Evolutionary conservation across 176 grass and related monocot species (phyloP), one percentile per base, ranked within the genome.

Genomic region (Phyllostachys edulis): DNA sequence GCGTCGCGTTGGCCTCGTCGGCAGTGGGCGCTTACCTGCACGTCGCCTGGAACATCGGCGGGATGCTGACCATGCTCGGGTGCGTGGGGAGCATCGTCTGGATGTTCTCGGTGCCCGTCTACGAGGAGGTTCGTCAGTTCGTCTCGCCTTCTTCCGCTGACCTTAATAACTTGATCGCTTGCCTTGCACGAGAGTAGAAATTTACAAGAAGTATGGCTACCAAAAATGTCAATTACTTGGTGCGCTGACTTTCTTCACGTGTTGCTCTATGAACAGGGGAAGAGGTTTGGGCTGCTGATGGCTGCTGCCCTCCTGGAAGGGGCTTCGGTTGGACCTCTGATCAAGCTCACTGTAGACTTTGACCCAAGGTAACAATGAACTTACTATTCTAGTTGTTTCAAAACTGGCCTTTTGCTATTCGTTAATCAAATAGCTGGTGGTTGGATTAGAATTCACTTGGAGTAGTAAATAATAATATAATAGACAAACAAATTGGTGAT

Each of bases 21-120:
- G 96, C 96, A 7, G 50, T 90, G 44, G 96, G 96, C n/a, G 96
- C 93, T 63, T 99, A 96, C 75, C 85, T 99, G 56, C 96, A 99
- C 87, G 74, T 99, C 77, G 50, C 85, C 29, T 90, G 89, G 84
- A 96, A 96, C 85, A 86, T 99, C 5, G 96, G 96, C 4, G 96
- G 96, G 12, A 42, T 96, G n/a, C 79, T 99, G 85, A 99, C 96
- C 55, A 74, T 71, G 74, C 81, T 96, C 37, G 93, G 83, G 51
- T 92, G 96, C 78, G 9, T 96, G 6, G 89, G 66, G 39, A 84
- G 85, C 84, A 96, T 96, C 47, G 88, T 76, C 37, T 90, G 83
- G 89, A 29, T 99, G 75, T 90, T 94, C 26, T 90, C 88, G 0
- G 77, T 92, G 36, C 91, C 93, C 1, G 79, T 83, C 75, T 78